Evolutionary conservation across 2,329 filamentous ascomycete species (phyloP), one percentile per base, ranked within the genome.

Genomic region (Botrytis aclada): DNA sequence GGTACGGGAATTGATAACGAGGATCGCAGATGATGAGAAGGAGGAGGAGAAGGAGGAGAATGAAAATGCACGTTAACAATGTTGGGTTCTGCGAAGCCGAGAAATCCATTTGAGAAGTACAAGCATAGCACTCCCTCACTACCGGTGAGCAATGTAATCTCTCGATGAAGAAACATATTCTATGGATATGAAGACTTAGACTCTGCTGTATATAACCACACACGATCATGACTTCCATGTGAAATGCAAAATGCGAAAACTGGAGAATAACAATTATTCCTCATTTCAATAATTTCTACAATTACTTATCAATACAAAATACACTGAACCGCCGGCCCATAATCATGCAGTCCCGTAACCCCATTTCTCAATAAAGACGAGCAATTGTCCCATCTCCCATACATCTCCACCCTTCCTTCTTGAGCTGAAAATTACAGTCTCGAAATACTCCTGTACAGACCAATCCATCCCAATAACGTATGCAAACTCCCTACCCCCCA

Each of bases 71-170:
- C 14, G 25, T n/a, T 3, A 14, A 54, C 7, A 3, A n/a, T n/a
- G 4, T n/a, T n/a, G 0, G 25, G 7, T n/a, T n/a, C n/a, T n/a
- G 25, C 12, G 16, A n/a, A n/a, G 12, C 25, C 9, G 1, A 18
- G 16, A 43, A 16, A 51, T 51, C n/a, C 22, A 14, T 51, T 14
- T 10, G 4, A n/a, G 6, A 2, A 3, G 10, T 54, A 5, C 12
- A 54, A 54, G 22, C 22, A n/a, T 51, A n/a, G 10, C 9, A 25
- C 25, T 51, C 10, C 6, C 25, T n/a, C 25, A 54, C n/a, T 18
- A 29, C 51, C 8, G 6, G 14, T 4, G 7, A 54, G 51, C 14
- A 54, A 54, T 6, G 6, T 29, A 2, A 29, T 29, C 51, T 29
- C 51, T 54, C 12, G 5, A 16, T 29, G 47, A 54, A 7, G 25